Base-by-base conservation (phyloP, 352 stramenopile genomes). In the Globisporangium lucens region DNA sequence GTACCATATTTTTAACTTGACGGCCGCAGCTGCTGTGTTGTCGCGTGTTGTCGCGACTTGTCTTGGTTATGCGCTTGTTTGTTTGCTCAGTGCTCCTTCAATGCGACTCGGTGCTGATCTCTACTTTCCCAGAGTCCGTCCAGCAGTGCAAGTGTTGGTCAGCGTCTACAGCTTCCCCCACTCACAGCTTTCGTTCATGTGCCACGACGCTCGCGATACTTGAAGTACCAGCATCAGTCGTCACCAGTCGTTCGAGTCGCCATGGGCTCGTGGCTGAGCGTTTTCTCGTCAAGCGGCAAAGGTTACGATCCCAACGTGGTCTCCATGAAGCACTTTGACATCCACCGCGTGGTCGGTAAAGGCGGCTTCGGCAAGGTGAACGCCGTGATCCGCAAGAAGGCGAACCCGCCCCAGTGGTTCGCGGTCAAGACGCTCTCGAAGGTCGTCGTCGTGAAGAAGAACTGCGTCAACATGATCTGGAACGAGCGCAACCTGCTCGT, bases 311-410 rank as follows among this genome's bases (percentile, higher is more conserved):
- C 79, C 0, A 75, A 71, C 35, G 68, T 85, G 56, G 72, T 88
- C 30, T 89, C 79, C 1, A 61, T 90, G 24, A 71, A 71, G 60
- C 76, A 89, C 62, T 91, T 86, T 51, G 81, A 91, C 20, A 70
- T 90, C 17, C 83, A 91, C 69, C 79, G 81, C 60, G 81, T 89
- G 41, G 65, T 94, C 3, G 83, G 86, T 9, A 74, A 88, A 55
- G 86, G 83, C 5, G 82, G 80, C 4, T 94, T 94, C 46, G 86
- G 86, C 38, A 90, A 90, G 61, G 86, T 94, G 15, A 89, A 90
- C 43, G 82, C 84, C 17, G 79, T 90, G 36, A 89, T 89, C 35
- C 80, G 78, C 35, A 86, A 89, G 71, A 79, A 80, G 55, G 78
- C 79, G 3, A 75, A 35, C 5, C 79, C 81, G 1, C 64, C 68